Evolutionary conservation across 2,329 filamentous ascomycete species (phyloP), one percentile per base, ranked within the genome.

Genomic region (Colletotrichum siamense): DNA sequence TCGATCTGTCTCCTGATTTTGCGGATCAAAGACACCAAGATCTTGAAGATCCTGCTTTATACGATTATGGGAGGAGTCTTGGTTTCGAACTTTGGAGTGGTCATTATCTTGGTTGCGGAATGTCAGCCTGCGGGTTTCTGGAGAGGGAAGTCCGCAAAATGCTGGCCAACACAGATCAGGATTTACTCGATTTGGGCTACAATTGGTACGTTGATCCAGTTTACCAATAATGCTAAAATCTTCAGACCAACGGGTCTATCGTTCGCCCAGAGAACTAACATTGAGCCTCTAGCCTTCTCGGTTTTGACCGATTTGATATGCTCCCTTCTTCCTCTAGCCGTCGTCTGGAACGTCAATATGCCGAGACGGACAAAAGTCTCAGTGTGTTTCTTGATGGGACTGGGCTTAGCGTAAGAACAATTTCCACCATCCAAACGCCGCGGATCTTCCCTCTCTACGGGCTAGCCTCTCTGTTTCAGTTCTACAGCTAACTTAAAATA

Each of bases 1-100:
- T 87, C 85, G 2, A 87, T 88, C 32, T 82, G 84, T 73, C 76
- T 87, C 7, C 79, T 88, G 7, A 78, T 87, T 2, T 77, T 87
- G 4, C 83, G 86, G 9, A 86, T 87, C 79, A 85, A 87, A 74
- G 81, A 84, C 61, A 82, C 83, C 5, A 81, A 68, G 62, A 44
- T 61, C 22, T 75, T 86, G 6, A 81, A 79, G 66, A 79, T 78
- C 3, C 78, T 82, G 8, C 78, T 86, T 1, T 85, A 81, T 55
- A 75, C 34, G 5, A 72, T 83, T 8, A 84, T 84, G 78, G 77
- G 78, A 1, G 83, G 83, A 1, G 69, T 84, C 4, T 68, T 83
- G 55, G 6, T 82, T 8, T 84, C 82, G 7, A 84, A 84, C 26
- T 78, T 81, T 6, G 81, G 79, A 2, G 79, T 79, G n/a, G 80